These are phyloP conservation scores for Daldinia loculata DNA, from an alignment of 495 filamentous ascomycete species.

Conservation along the genomic window DNA sequence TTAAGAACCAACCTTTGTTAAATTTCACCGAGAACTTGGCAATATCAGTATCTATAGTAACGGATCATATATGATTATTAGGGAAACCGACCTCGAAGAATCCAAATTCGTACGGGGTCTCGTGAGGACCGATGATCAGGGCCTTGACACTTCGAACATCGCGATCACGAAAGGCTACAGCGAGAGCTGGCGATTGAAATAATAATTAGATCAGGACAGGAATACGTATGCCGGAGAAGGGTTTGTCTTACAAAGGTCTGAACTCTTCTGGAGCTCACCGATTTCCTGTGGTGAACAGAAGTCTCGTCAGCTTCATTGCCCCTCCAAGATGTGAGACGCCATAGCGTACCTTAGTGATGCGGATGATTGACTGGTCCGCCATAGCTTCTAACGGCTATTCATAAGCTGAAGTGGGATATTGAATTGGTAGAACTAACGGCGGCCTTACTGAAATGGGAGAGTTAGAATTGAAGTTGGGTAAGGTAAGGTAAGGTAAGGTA, in stretches of 20 bases:
- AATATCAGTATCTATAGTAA: conserved; percentile 37
- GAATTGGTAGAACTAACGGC: background rate
- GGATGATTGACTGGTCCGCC: conserved; percentile 86
- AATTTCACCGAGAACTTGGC: conserved; percentile 72
- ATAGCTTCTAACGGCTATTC: conserved; percentile 54
- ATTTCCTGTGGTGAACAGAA: conserved; percentile 69
- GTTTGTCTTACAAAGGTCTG: conserved; percentile 76
- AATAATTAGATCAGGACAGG: conserved; percentile 17
- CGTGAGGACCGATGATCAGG: conserved; percentile 90
- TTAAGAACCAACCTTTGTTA: conserved; percentile 63
- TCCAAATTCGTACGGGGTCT: conserved; percentile 95
- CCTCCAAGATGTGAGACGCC: conserved; percentile 31
- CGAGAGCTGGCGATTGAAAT: conserved; percentile 67
- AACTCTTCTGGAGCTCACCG: conserved; percentile 78
- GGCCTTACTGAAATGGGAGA: background rate
- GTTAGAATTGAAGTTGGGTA: conserved; percentile 2
- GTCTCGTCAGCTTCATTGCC: conserved; percentile 52
- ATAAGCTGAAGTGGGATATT: conserved; percentile 19
- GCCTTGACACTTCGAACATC: conserved; percentile 91
- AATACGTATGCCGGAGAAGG: conserved; percentile 1
- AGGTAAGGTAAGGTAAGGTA: no score
- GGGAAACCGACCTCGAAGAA: conserved; percentile 82
- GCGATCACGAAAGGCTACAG: conserved; percentile 83
- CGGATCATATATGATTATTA: background rate
- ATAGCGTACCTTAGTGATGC: conserved; percentile 75